Evolutionary conservation across 2,329 filamentous ascomycete species (phyloP), one percentile per base, ranked within the genome.

Genomic region (Colletotrichum navitas): DNA sequence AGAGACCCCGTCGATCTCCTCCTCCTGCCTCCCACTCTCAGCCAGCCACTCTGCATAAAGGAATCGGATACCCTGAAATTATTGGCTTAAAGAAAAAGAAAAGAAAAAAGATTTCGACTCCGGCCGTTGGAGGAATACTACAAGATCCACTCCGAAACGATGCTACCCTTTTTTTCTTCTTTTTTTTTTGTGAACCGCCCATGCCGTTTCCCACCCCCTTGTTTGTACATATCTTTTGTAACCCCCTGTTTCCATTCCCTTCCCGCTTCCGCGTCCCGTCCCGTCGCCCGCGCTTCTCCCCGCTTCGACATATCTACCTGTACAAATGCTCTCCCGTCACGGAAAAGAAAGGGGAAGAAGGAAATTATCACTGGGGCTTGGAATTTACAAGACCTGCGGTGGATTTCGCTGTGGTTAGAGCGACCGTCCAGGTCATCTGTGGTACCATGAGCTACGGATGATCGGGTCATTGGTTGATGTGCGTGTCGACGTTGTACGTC

Each of bases 401-500:
- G 5, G 1, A n/a, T n/a, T 8, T 24, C n/a, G n/a, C 43, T 14
- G 8, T 36, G 10, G 14, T 21, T 16, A 3, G 12, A 26, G 16
- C 26, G 14, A 39, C 59, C 16, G n/a, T 26, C 21, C n/a, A 12
- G 45, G 32, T 26, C 51, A 12, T 29, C 29, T 4, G 29, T 29
- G 29, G 29, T 26, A 26, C 5, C 26, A 26, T 7, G 5, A 3
- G 14, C 14, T 52, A 52, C 24, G 16, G 7, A 52, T 74, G 24
- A 14, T 10, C 6, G 1, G 21, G 7, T 84, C 83, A 74, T 74
- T 85, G 82, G 61, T 83, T 77, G 83, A 90, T 88, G 75, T 90
- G 88, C 4, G 88, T 90, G 1, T 88, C 88, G 68, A 89, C 82
- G 74, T 90, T 90, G 76, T 89, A 90, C 66, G 85, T 89, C 26